phyloP scores from a whole-genome alignment of 1,139 yeast species.

The Taphrina deformans region DNA sequence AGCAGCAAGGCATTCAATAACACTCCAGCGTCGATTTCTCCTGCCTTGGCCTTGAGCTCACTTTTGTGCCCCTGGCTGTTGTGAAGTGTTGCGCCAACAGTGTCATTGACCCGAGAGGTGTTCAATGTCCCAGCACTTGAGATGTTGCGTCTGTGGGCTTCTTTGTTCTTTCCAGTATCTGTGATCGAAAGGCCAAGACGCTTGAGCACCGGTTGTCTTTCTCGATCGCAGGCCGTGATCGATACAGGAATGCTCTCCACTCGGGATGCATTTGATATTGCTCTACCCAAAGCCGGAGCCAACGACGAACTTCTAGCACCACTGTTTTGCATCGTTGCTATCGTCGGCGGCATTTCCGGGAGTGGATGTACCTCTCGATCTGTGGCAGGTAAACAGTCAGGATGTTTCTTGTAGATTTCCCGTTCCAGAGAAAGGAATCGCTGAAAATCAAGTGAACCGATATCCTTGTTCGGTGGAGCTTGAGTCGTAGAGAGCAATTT shows the following conservation, averaged over 20 bases:
- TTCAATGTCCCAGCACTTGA: background rate
- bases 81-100: background rate
- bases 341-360: background rate
- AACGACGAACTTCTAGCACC: background rate
- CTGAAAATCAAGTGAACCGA: background rate
- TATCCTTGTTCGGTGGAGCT: background rate
- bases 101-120: background rate
- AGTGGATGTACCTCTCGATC: background rate
- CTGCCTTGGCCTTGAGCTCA: background rate
- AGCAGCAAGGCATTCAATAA: conserved; percentile 7
- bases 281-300: background rate
- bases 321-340: background rate
- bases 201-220: background rate
- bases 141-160: background rate
- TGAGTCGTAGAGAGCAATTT: background rate
- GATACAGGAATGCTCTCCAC: background rate
- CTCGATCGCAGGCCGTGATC: background rate
- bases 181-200: background rate
- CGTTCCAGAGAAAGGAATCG: conserved; percentile 6
- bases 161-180: background rate
- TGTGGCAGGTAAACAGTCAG: background rate
- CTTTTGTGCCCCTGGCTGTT: background rate
- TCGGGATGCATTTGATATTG: background rate
- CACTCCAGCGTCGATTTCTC: background rate
- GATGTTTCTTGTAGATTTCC: background rate